Percentiles rank a stretch among this genome's conserved stretches.
These are phyloP conservation scores for Didymella segeticola DNA, from an alignment of 2,329 filamentous ascomycete genomes.

Conservation along the genomic window DNA sequence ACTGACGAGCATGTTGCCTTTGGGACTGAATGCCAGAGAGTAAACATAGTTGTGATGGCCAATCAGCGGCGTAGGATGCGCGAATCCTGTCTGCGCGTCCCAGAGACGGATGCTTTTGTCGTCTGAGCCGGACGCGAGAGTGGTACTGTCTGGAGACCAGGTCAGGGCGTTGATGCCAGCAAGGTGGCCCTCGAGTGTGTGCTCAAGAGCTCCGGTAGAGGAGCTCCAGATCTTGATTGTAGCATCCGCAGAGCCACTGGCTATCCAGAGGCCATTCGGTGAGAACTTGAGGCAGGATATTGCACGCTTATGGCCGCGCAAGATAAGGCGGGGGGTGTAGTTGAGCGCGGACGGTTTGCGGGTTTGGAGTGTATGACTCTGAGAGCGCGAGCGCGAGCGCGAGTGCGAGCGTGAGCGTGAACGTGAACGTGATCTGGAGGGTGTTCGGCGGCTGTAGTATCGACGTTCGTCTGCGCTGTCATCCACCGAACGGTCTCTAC, in stretches of 20 bases:
- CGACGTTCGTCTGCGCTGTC: slow-evolving; percentile 41
- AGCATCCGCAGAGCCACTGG: slow-evolving; percentile 83
- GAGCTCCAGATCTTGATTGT: slow-evolving; percentile 93
- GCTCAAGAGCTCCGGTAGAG: slow-evolving; percentile 75
- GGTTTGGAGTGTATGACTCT: slow-evolving; percentile 43
- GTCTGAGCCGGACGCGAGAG: slow-evolving; percentile 88
- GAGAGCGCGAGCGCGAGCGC: slow-evolving; percentile 25
- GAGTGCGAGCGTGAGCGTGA: slow-evolving; percentile 33
- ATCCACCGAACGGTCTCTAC: slow-evolving; percentile 34
- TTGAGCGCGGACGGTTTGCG: slow-evolving; percentile 65
- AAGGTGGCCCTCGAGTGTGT: slow-evolving; percentile 91
- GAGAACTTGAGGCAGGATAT: slow-evolving; percentile 90
- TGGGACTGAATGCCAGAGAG: slow-evolving; percentile 92
- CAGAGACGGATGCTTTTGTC: slow-evolving; percentile 96
- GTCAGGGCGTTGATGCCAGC: slow-evolving; percentile 90
- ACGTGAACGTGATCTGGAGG: slow-evolving; percentile 30
- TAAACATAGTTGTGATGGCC: slow-evolving; percentile 98
- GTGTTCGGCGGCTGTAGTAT: slow-evolving; percentile 33
- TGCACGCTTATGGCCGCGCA: slow-evolving; percentile 79
- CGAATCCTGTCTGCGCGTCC: slow-evolving; percentile 70
- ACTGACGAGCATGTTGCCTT: slow-evolving; percentile 94
- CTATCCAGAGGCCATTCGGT: slow-evolving; percentile 87
- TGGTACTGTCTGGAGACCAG: slow-evolving; percentile 91
- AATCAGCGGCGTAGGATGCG: slow-evolving; percentile 68
- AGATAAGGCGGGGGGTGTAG: slow-evolving; percentile 73